Percentiles rank a stretch among this genome's conserved stretches.
phyloP scores from a whole-genome alignment of 2,329 filamentous ascomycete species.

The Penicillium hesseltinei region DNA sequence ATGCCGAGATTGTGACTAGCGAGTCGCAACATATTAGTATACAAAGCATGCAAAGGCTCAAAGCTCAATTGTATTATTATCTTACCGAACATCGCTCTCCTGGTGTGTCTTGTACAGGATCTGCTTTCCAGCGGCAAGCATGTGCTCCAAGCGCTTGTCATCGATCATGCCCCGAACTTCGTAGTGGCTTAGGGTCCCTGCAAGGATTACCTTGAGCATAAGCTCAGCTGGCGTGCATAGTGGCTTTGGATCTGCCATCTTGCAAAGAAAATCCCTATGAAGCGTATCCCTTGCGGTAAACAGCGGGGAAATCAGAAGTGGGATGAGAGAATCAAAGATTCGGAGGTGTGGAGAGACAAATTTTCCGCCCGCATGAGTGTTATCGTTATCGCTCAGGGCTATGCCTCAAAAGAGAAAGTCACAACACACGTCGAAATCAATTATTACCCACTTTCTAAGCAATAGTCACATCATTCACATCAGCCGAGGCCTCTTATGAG shows the following conservation, averaged over 20 bases:
- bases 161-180: constrained; percentile 59
- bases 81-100: constrained; percentile 54
- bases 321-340: constrained; percentile 11
- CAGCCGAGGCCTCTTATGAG: no score
- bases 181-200: constrained; percentile 57
- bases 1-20: constrained; percentile 56
- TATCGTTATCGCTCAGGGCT: not conserved
- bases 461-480: no score
- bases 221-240: constrained; percentile 48
- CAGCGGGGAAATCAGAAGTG: constrained; percentile 3
- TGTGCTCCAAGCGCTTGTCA: constrained; percentile 56
- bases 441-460: no score
- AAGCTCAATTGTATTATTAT: not conserved
- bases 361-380: constrained; percentile 8
- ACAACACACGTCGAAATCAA: no score
- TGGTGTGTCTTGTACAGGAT: constrained; percentile 59
- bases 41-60: not conserved
- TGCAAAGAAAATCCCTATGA: not conserved
- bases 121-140: constrained; percentile 60
- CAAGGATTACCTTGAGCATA: constrained; percentile 49
- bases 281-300: not conserved
- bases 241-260: constrained; percentile 39
- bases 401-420: not conserved
- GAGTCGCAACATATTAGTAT: constrained; percentile 5
- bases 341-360: constrained; percentile 11